A percentile compares a stretch with the other conserved stretches of the same genome.
phyloP scores from a whole-genome alignment of 805 yeast genomes.

The Candida succiphila region DNA sequence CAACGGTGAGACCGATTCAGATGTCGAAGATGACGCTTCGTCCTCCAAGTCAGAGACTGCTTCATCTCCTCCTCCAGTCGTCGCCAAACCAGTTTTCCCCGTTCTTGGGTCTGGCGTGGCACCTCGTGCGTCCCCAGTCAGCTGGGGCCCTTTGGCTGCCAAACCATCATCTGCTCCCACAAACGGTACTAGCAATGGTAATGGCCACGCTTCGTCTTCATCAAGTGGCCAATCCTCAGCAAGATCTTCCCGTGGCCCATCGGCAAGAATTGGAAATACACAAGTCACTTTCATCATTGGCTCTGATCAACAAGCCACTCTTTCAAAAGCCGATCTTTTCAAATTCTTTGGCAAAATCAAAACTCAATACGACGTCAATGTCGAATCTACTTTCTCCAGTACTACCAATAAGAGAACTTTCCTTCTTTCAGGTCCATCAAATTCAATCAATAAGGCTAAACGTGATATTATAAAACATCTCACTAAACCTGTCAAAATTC shows the following conservation, averaged over 20 bases:
- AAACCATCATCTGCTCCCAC: slow-evolving; percentile 11
- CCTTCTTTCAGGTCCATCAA: slow-evolving; percentile 66
- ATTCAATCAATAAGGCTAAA: slow-evolving; percentile 58
- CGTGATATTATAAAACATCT: slow-evolving; percentile 66
- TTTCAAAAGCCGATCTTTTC: slow-evolving; percentile 56
- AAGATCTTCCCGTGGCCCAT: no score
- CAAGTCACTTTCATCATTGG: slow-evolving; percentile 77
- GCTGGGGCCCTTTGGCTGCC: slow-evolving; percentile 35
- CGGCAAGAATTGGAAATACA: no score
- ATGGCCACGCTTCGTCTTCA: slow-evolving; percentile 25
- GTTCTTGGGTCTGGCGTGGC: slow-evolving; percentile 45
- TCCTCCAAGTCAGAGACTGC: no score
- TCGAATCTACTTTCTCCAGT: slow-evolving; percentile 76
- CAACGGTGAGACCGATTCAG: slow-evolving; percentile 1
- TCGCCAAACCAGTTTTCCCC: slow-evolving; percentile 55
- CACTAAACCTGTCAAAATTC: slow-evolving; percentile 59
- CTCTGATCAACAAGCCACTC: slow-evolving; percentile 55
- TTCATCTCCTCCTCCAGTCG: slow-evolving; percentile 25
- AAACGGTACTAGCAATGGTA: slow-evolving; percentile 11
- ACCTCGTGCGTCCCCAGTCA: slow-evolving; percentile 20
- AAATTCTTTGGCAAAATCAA: slow-evolving; percentile 58
- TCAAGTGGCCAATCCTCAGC: slow-evolving; percentile 47
- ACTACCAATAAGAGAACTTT: slow-evolving; percentile 73
- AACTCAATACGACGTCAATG: slow-evolving; percentile 48
- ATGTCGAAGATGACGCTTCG: no score